These are phyloP conservation scores for Petrea volubilis DNA, from an alignment of 257 asterid genomes.

Conservation along the genomic window DNA sequence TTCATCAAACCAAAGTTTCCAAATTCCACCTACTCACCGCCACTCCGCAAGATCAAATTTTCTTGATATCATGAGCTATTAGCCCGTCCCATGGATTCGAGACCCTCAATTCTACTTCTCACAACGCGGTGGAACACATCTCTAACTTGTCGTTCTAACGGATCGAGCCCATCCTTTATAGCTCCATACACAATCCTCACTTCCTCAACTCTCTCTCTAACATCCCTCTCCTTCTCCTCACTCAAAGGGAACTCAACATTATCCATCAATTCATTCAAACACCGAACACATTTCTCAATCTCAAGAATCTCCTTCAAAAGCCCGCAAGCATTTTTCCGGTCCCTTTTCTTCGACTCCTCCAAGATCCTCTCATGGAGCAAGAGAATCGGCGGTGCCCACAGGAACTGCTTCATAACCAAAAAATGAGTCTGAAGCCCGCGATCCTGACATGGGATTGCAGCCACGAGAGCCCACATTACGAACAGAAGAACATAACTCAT, in stretches of 20 bases:
- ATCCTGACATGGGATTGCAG: conserved; percentile 98
- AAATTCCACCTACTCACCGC: not conserved
- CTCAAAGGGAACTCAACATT: conserved; percentile 56
- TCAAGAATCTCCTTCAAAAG: conserved; percentile 78
- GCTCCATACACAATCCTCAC: conserved; percentile 48
- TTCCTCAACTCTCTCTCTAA: conserved; percentile 62
- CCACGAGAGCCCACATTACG: conserved; percentile 92
- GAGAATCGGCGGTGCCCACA: conserved; percentile 68
- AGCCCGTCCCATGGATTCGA: conserved; percentile 44
- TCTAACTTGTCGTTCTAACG: conserved; percentile 75
- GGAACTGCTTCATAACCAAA: conserved; percentile 47
- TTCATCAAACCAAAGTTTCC: not conserved
- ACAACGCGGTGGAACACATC: conserved; percentile 81
- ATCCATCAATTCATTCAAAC: conserved; percentile 60
- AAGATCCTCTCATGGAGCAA: conserved; percentile 77
- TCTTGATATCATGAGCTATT: conserved; percentile 28
- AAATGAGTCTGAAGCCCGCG: conserved; percentile 88
- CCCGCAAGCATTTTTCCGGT: conserved; percentile 66
- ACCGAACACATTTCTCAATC: conserved; percentile 61
- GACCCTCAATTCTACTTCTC: conserved; percentile 66
- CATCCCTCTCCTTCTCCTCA: conserved; percentile 67
- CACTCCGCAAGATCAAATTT: not conserved
- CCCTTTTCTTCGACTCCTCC: conserved; percentile 83
- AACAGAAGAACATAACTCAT: conserved; percentile 78
- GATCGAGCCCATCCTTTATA: conserved; percentile 66